Base-by-base conservation (phyloP, 2,329 filamentous ascomycete species). In the Fusarium sp. region DNA sequence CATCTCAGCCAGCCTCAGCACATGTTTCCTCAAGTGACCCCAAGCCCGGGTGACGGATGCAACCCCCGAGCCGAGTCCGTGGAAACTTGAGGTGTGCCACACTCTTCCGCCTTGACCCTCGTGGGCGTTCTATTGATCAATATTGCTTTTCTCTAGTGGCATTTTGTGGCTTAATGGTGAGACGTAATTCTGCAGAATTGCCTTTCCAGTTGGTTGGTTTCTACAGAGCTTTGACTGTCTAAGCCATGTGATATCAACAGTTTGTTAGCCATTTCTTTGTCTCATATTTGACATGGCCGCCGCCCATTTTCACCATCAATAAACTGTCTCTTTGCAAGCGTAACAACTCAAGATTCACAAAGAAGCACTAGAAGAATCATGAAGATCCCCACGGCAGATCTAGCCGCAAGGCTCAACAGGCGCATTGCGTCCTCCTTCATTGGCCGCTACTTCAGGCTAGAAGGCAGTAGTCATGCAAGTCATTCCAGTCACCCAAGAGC, bases 371-470 rank as follows among this genome's bases (percentile, higher is more conserved):
- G 20, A 52, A 43, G 23, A 24, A 43, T 31, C n/a, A 69, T 72
- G 67, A 56, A 37, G 18, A 38, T n/a, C 28, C 9, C 24, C 13
- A 44, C 35, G 12, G 41, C 48, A 23, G 33, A 41, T 26, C n/a
- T 44, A 13, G 12, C 39, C 12, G 2, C 41, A n/a, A 50, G 46
- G 20, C 35, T 73, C 41, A 62, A 70, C 28, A 53, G 16, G 7
- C 38, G 26, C 13, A 47, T 55, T 13, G 53, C 62, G n/a, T 49
- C 54, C 6, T 59, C 55, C 5, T 46, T 43, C 13, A 53, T 73
- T 42, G 71, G 71, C 7, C 56, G 54, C 1, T 57, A 48, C n/a
- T 73, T 69, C 42, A 61, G 60, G 18, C 52, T 73, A 29, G 57
- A 68, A 29, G 66, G 58, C 15, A 72, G 67, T 39, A 50, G 61